These are phyloP conservation scores for Vicia villosa DNA, from an alignment of 306 rosid species.

Conservation along the genomic window DNA sequence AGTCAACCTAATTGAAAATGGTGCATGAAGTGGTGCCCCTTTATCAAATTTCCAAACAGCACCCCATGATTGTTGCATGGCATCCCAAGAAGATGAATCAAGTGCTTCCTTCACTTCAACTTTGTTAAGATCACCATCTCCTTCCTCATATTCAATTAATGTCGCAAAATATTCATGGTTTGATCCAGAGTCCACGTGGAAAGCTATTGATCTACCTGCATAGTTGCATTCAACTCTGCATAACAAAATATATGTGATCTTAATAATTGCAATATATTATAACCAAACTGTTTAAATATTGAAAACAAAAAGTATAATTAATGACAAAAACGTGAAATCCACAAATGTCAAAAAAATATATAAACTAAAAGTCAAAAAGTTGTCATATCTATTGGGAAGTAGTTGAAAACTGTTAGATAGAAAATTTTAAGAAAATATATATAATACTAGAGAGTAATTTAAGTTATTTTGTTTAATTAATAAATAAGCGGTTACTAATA, in stretches of 20 bases:
- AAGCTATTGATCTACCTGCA: conserved; percentile 48
- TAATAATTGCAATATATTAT: no score
- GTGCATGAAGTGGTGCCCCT: conserved; percentile 50
- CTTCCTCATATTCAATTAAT: conserved; percentile 55
- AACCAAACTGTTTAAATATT: no score
- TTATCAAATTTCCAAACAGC: conserved; percentile 66
- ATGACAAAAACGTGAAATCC: not conserved
- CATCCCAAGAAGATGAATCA: conserved; percentile 35
- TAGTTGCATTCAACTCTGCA: conserved; percentile 63
- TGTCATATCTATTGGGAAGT: not conserved
- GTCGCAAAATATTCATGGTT: conserved; percentile 53
- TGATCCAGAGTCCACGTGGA: conserved; percentile 51
- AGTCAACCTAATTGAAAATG: conserved; percentile 63
- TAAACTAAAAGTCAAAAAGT: conserved; percentile 24
- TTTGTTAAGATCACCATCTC: conserved; percentile 55
- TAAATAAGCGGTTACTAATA: no score
- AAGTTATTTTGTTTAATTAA: no score
- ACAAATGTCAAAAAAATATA: not conserved
- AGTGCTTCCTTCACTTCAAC: conserved; percentile 58
- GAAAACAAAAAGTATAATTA: no score
- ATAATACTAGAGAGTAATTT: no score
- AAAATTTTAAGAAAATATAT: no score
- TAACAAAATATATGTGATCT: not conserved
- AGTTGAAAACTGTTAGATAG: not conserved
- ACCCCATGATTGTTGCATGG: conserved; percentile 76